A percentile compares a stretch with the other conserved stretches of the same genome.
phyloP scores from a whole-genome alignment of 768 basidiomycete species.

The Mycena sanguinolenta region DNA sequence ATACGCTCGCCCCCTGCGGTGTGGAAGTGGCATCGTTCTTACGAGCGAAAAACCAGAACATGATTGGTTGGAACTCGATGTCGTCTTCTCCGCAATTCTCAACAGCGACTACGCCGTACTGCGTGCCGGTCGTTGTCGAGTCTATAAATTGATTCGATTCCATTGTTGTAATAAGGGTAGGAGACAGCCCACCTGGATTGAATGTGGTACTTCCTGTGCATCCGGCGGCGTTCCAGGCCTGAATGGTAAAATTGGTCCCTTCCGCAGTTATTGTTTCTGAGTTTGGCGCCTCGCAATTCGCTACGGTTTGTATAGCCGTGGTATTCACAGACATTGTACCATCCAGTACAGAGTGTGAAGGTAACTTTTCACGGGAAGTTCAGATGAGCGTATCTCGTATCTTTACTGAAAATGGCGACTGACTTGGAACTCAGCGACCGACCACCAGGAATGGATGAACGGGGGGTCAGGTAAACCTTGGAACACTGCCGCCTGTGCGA shows the following conservation, averaged over 20 bases:
- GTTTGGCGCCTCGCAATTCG: conserved; percentile 61
- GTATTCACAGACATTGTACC: conserved; percentile 67
- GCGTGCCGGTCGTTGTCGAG: conserved; percentile 37
- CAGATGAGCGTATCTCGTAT: neutral
- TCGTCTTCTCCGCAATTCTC: conserved; percentile 47
- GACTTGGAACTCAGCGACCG: conserved; percentile 68
- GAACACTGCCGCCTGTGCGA: conserved; percentile 59
- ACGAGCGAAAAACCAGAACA: conserved; percentile 75
- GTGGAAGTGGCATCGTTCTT: conserved; percentile 41
- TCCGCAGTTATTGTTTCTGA: conserved; percentile 41
- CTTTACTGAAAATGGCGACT: too few relatives aligned
- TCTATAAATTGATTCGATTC: conserved; percentile 2
- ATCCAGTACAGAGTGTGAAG: conserved; percentile 58
- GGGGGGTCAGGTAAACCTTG: conserved; percentile 68
- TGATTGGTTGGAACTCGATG: conserved; percentile 64
- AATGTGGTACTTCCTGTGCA: conserved; percentile 58
- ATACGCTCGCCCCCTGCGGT: conserved; percentile 61
- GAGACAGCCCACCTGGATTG: conserved; percentile 41
- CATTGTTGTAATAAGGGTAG: neutral
- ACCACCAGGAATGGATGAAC: conserved; percentile 66
- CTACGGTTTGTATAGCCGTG: conserved; percentile 60
- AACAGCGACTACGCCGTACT: conserved; percentile 63
- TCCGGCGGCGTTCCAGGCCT: conserved; percentile 61
- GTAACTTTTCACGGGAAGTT: conserved; percentile 51
- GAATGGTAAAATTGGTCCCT: conserved; percentile 49